Conservation (phyloP, 2,329 filamentous ascomycete species). For the Alternaria gaisen region DNA sequence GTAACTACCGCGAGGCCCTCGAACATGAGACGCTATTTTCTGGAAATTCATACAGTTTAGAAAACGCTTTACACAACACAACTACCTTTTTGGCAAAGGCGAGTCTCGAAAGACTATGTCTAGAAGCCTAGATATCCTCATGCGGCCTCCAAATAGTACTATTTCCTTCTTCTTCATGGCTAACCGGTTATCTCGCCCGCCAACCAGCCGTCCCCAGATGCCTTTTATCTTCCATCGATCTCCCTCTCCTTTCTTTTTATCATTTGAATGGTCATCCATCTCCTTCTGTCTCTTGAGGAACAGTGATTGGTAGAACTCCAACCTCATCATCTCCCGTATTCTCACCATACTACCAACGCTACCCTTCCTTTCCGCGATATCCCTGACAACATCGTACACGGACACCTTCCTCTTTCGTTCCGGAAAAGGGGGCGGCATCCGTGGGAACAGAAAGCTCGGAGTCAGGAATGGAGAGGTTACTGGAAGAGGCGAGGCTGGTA, state of each 20-base stretch:
- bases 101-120: neutral
- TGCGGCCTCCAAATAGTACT: neutral
- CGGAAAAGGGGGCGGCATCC: conserved; percentile 18
- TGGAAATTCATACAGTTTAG: neutral
- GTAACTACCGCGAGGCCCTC: neutral
- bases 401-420: neutral
- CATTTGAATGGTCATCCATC: neutral
- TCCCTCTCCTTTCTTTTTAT: neutral
- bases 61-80: neutral
- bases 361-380: neutral
- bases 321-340: conserved; percentile 8
- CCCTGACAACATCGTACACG: neutral
- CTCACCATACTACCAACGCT: conserved; percentile 9
- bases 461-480: conserved; percentile 8
- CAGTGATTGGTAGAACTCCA: conserved; percentile 16
- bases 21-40: neutral
- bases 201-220: neutral
- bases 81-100: neutral
- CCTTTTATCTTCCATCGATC: neutral
- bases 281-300: conserved; percentile 13
- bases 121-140: neutral
- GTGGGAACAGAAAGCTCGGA: conserved; percentile 24
- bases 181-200: neutral
- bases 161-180: neutral
- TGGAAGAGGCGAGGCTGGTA: neutral